A percentile compares a stretch with the other conserved stretches of the same genome.
Evolutionary conservation across 164 flowering plant species (phyloP).

Genomic region (Vitis riparia): DNA sequence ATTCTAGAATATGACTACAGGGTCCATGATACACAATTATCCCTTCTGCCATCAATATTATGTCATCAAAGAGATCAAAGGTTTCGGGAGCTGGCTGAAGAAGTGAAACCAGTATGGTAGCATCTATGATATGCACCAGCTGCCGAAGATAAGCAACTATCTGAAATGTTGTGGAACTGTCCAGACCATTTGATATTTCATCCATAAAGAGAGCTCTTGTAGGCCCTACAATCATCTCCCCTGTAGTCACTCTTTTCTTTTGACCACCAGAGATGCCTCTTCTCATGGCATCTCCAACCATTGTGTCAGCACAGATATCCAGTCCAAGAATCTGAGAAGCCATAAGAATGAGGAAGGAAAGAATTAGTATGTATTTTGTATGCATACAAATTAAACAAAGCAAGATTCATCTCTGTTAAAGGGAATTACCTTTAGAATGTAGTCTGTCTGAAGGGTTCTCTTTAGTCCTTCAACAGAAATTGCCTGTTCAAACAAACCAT

Average conservation of each 20-base stretch:
- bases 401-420: background rate
- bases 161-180: slow-evolving; percentile 57
- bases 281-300: slow-evolving; percentile 71
- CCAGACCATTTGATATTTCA: slow-evolving; percentile 54
- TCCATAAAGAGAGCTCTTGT: slow-evolving; percentile 48
- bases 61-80: slow-evolving; percentile 50
- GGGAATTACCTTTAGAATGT: slow-evolving; percentile 56
- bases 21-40: slow-evolving; percentile 50
- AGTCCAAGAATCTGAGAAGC: slow-evolving; percentile 63
- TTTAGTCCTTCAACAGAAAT: slow-evolving; percentile 53
- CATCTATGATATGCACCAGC: slow-evolving; percentile 39
- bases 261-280: slow-evolving; percentile 85
- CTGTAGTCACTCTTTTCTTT: slow-evolving; percentile 71
- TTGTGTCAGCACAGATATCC: slow-evolving; percentile 65
- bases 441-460: slow-evolving; percentile 64
- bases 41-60: slow-evolving; percentile 47
- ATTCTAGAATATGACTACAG: slow-evolving; percentile 22
- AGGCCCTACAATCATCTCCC: slow-evolving; percentile 59
- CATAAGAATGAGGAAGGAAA: background rate
- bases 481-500: slow-evolving; percentile 39
- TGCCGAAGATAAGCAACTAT: slow-evolving; percentile 48
- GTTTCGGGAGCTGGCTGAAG: slow-evolving; percentile 59
- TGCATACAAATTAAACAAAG: background rate
- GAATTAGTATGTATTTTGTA: slow-evolving; percentile 4
- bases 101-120: slow-evolving; percentile 39